Conservation (phyloP, 495 filamentous ascomycete species). For the Pseudomonodictys pantanalensis region DNA sequence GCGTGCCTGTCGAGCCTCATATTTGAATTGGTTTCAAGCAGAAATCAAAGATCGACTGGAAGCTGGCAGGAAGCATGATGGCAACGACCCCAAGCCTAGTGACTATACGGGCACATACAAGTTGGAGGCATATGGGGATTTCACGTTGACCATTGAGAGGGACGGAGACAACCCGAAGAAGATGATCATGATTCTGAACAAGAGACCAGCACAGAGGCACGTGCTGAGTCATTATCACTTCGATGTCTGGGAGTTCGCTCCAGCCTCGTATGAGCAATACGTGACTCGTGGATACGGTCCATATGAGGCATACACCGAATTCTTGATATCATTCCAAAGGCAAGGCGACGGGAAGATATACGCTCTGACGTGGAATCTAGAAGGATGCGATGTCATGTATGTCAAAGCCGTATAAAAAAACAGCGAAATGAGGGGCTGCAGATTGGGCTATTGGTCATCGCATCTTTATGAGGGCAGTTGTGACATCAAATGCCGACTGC, state of each 20-base stretch:
- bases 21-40: background rate
- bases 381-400: background rate
- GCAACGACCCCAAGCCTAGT: background rate
- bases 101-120: background rate
- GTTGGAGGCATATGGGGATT: background rate
- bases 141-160: background rate
- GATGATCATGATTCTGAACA: background rate
- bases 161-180: background rate
- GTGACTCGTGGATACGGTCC: background rate
- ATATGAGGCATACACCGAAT: background rate
- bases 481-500: too few species aligned
- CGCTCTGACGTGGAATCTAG: background rate
- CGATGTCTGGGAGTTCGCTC: slow-evolving; percentile 1
- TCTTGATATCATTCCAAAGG: background rate
- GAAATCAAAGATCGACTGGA: background rate
- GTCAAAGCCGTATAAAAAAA: too few species aligned
- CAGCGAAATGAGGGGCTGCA: too few species aligned
- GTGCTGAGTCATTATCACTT: background rate
- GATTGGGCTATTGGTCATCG: too few species aligned
- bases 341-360: background rate
- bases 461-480: too few species aligned
- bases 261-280: background rate
- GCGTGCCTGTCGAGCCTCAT: background rate
- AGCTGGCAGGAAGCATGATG: background rate
- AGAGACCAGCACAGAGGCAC: background rate